Evolutionary conservation across 306 rosid genomes (phyloP).

Genomic region (Acacia melanoxylon): DNA sequence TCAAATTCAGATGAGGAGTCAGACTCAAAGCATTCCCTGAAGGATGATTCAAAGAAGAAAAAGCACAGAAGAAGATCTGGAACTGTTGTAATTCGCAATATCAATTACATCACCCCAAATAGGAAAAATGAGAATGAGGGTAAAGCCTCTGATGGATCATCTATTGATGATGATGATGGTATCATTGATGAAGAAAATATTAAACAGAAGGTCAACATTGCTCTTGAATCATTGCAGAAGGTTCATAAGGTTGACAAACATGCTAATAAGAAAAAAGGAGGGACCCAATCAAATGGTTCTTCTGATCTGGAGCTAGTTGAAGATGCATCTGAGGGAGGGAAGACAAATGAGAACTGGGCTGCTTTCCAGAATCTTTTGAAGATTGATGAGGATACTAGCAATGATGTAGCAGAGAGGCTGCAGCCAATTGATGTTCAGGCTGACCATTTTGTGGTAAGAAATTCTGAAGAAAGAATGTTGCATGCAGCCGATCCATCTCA

Average conservation of each 20-base stretch:
- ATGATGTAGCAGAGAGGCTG: constrained; percentile 30
- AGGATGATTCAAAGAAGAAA: constrained; percentile 43
- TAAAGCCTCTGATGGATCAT: constrained; percentile 49
- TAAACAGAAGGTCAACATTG: constrained; percentile 43
- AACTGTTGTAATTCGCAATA: constrained; percentile 68
- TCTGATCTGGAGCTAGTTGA: constrained; percentile 34
- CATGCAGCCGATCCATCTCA: constrained; percentile 30
- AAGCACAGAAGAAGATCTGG: constrained; percentile 49
- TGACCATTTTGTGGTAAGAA: constrained; percentile 44
- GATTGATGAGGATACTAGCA: constrained; percentile 42
- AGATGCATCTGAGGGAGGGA: constrained; percentile 35
- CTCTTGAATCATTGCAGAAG: constrained; percentile 49
- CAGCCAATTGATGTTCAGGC: constrained; percentile 40
- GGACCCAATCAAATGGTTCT: constrained; percentile 22
- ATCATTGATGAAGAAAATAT: constrained; percentile 35
- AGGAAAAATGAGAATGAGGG: constrained; percentile 58
- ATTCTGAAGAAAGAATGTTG: constrained; percentile 36
- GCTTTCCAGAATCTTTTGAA: constrained; percentile 49
- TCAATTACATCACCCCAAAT: constrained; percentile 69
- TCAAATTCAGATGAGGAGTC: constrained; percentile 44
- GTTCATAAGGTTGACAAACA: constrained; percentile 43
- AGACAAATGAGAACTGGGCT: constrained; percentile 42
- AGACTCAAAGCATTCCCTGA: constrained; percentile 40
- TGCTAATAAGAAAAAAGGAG: constrained; percentile 31
- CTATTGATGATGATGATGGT: constrained; percentile 42